phyloP scores from a whole-genome alignment of 2,329 filamentous ascomycete species.

The Capronia epimyces region DNA sequence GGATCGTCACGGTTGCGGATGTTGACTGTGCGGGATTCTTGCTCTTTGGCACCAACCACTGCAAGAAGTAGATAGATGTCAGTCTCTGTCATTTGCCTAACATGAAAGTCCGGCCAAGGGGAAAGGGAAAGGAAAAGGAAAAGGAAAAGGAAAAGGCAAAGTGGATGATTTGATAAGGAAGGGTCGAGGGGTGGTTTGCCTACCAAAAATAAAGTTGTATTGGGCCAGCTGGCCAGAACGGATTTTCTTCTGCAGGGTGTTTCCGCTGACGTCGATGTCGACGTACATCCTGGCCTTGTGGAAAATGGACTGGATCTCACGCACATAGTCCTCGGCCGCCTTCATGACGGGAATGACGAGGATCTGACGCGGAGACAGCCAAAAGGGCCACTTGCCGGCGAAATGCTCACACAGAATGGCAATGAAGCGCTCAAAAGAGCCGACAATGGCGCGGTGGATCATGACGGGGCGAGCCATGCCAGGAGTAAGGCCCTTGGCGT shows the following conservation, averaged over 20 bases:
- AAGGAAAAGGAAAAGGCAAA: not conserved
- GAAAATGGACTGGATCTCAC: constrained; percentile 44
- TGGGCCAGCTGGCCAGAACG: constrained; percentile 45
- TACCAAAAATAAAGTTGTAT: constrained; percentile 50
- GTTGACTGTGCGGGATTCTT: constrained; percentile 55
- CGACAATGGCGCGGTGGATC: constrained; percentile 49
- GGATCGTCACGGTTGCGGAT: constrained; percentile 61
- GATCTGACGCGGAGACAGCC: constrained; percentile 48
- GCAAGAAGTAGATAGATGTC: constrained; percentile 13
- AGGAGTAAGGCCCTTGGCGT: constrained; percentile 33
- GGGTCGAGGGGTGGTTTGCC: constrained; percentile 21
- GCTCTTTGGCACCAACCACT: constrained; percentile 61
- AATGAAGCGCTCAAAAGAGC: constrained; percentile 49
- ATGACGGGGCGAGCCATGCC: constrained; percentile 48
- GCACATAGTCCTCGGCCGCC: constrained; percentile 44
- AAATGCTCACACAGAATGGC: constrained; percentile 49
- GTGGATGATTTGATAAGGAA: not conserved
- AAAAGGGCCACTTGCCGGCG: constrained; percentile 50
- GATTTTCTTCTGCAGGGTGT: constrained; percentile 50
- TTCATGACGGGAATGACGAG: constrained; percentile 49
- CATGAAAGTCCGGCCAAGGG: not conserved
- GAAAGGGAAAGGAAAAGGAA: not conserved
- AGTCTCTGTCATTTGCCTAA: not conserved
- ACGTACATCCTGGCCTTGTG: constrained; percentile 43
- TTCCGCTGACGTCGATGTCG: constrained; percentile 46